phyloP scores from a whole-genome alignment of 2,329 filamentous ascomycete species.

The Pseudofabraea citricarpa region DNA sequence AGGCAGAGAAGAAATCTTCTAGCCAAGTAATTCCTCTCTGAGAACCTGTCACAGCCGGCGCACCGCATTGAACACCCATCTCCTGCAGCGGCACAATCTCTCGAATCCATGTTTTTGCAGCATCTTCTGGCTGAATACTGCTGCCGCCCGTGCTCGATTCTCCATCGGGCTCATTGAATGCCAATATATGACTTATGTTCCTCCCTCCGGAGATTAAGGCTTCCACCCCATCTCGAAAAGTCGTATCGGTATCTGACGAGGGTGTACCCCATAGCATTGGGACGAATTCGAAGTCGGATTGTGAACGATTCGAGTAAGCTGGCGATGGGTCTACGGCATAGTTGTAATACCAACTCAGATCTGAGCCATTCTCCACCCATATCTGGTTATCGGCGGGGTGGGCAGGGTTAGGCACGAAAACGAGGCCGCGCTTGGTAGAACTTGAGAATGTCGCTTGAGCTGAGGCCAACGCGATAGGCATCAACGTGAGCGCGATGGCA shows the following conservation, averaged over 20 bases:
- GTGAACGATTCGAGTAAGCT: conserved; percentile 41
- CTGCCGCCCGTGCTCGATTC: conserved; percentile 52
- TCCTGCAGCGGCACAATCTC: conserved; percentile 66
- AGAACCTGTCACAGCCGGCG: conserved; percentile 63
- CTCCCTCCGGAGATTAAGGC: conserved; percentile 45
- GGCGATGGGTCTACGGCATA: conserved; percentile 55
- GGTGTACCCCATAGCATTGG: conserved; percentile 74
- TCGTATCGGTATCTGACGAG: conserved; percentile 42
- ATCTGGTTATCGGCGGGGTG: conserved; percentile 58
- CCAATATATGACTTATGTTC: conserved; percentile 64
- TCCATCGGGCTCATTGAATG: conserved; percentile 76
- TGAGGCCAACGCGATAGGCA: background rate
- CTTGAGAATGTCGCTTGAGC: conserved; percentile 6
- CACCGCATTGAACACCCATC: conserved; percentile 61
- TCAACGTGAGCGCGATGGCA: background rate
- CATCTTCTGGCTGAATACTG: conserved; percentile 51
- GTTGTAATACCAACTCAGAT: conserved; percentile 84
- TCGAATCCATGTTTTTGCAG: conserved; percentile 64
- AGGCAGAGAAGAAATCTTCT: conserved; percentile 57
- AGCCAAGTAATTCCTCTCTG: conserved; percentile 60
- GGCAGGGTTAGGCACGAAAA: conserved; percentile 55
- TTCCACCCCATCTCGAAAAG: conserved; percentile 58
- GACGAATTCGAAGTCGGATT: conserved; percentile 64
- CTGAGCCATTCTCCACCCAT: conserved; percentile 53
- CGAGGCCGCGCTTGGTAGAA: conserved; percentile 66